Evolutionary conservation across 805 yeast species (phyloP), one percentile per base, ranked within the genome.

Genomic region (Limtongia smithiae): DNA sequence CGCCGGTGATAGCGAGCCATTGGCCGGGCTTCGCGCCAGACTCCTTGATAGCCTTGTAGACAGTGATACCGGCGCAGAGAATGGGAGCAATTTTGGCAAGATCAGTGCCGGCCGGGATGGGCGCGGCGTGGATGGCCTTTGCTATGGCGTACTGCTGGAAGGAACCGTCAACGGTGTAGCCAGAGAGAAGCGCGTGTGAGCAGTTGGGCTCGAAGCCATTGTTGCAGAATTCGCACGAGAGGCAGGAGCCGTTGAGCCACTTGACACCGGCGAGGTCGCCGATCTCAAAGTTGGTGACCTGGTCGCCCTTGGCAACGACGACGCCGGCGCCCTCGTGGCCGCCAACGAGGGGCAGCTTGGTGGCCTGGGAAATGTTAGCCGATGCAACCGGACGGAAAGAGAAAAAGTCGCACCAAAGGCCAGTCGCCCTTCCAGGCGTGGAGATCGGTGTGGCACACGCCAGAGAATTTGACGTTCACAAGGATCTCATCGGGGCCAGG

Each of bases 361-460:
- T 78, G 57, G 71, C 55, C 37, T 37, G 34, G 21, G 21, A 12
- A 15, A 15, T 15, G 37, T 30, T 18, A 34, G 24, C 6, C 7
- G 18, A 14, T 21, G 14, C 34, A 31, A 6, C 14, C 17, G 24
- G 12, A 6, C 15, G 31, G 21, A 17, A n/a, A 11, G 20, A n/a
- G 9, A 32, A 33, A 31, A 18, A 4, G 20, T 2, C n/a, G 44
- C 12, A 46, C 78, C 68, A 83, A 73, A 44, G 94, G 93, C 94
- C 95, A 87, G 72, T 88, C 95, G 64, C 95, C 95, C 67, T 84
- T 80, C 90, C 93, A 85, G 48, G 94, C 95, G 74, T 88, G 96
- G 68, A 88, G 78, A 66, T 87, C 96, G 32, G 95, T 86, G 76
- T 89, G 96, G 72, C 96, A 87, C 49, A 87, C 95, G 71, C 96